A percentile compares a stretch with the other conserved stretches of the same genome.
Evolutionary conservation across 2,329 filamentous ascomycete genomes (phyloP).

Genomic region (Apiospora rasikravindrae): DNA sequence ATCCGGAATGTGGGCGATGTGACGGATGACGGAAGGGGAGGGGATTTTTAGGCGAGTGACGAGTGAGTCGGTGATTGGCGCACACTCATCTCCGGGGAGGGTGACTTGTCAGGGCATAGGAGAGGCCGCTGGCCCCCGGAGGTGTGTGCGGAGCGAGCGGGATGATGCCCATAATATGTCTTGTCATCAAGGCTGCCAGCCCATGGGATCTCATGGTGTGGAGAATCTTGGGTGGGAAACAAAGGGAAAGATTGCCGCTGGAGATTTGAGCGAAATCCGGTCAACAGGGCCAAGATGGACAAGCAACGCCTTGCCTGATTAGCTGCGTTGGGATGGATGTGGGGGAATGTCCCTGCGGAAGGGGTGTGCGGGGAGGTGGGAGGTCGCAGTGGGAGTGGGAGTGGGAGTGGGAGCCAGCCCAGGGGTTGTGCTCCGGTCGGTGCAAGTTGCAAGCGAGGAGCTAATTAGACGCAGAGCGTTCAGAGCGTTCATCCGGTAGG

Average conservation of each 20-base stretch:
- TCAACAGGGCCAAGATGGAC: background rate
- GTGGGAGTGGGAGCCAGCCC: background rate
- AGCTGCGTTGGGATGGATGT: too few relatives aligned
- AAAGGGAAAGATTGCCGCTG: background rate
- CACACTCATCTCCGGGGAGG: conserved; percentile 8
- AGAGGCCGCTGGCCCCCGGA: background rate
- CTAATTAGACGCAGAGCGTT: too few relatives aligned
- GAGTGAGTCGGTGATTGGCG: background rate
- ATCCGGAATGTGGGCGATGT: background rate
- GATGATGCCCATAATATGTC: conserved; percentile 13
- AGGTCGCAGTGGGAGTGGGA: too few relatives aligned
- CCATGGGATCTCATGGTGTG: conserved; percentile 5
- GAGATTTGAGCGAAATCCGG: background rate
- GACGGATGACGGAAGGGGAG: background rate
- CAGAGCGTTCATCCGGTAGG: background rate
- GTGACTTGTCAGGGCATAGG: background rate
- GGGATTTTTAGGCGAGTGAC: background rate
- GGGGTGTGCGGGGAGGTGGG: background rate
- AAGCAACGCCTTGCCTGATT: too few relatives aligned
- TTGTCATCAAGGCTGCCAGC: background rate
- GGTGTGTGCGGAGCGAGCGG: background rate
- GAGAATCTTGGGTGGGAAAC: background rate
- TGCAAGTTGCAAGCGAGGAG: too few relatives aligned
- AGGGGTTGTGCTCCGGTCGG: background rate
- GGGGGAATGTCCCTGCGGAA: background rate